Evolutionary conservation across 2,329 filamentous ascomycete genomes (phyloP), one percentile per base, ranked within the genome.

Genomic region (Pseudonectria foliicola): DNA sequence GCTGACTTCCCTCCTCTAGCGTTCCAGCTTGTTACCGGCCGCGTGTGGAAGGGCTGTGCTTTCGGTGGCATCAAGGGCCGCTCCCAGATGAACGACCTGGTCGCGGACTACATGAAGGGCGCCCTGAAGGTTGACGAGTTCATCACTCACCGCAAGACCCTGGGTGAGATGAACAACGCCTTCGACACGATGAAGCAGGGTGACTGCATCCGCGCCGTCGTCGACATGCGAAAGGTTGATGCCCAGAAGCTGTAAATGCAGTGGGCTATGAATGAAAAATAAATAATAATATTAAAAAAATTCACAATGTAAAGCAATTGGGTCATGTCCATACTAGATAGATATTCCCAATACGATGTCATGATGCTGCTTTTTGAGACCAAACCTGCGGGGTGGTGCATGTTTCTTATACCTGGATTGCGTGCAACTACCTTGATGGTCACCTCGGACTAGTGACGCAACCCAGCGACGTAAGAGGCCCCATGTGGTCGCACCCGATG

Each of bases 1-100:
- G 42, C 47, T 57, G 14, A 56, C 48, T 39, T n/a, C n/a, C 52
- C 34, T 57, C 47, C 36, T 43, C 37, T 50, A 93, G 86, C 92
- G 60, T 98, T 98, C 82, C 92, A 96, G 73, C 80, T 98, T 44
- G 92, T 98, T 51, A 98, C 92, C 29, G 92, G 92, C 42, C 88
- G 92, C 60, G 85, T 94, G 42, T 98, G 92, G 92, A 94, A 85
- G 70, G 92, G 92, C 35, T 96, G 90, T 60, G 92, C 92, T 13
- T 98, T 98, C 56, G 92, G 92, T 50, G 92, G 92, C 53, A 89
- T 98, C 74, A 98, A 96, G 75, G 92, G 92, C 51, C 89, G 92
- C 57, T 82, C 85, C 24, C 92, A 98, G 69, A 78, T 98, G 47
- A 83, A 85, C 31, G 80, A 75, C 39, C 80, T 98, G 27, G 88